Conservation (phyloP, 495 filamentous ascomycete species). For the Copromyces sp. region DNA sequence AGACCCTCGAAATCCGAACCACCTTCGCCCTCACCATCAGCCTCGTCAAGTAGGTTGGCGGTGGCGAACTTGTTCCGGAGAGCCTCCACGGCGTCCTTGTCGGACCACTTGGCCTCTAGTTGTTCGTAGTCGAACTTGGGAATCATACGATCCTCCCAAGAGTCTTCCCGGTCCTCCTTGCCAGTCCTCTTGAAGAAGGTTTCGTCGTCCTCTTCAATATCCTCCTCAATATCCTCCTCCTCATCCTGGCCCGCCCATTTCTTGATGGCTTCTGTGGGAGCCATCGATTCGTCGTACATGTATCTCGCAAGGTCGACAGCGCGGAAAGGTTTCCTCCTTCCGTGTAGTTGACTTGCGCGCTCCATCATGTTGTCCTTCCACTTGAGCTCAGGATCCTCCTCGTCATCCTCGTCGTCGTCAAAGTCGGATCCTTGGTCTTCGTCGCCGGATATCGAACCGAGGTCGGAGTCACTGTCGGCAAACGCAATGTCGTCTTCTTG, state of each 20-base stretch:
- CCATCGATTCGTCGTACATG: slow-evolving; percentile 78
- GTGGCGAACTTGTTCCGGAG: slow-evolving; percentile 66
- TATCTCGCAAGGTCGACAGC: slow-evolving; percentile 70
- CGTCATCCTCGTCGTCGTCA: slow-evolving; percentile 49
- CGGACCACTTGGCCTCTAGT: slow-evolving; percentile 75
- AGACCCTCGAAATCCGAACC: slow-evolving; percentile 35
- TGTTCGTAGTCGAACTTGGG: slow-evolving; percentile 71
- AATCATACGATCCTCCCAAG: slow-evolving; percentile 62
- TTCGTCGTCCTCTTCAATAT: slow-evolving; percentile 55
- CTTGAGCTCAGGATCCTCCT: slow-evolving; percentile 53
- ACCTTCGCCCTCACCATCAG: slow-evolving; percentile 37
- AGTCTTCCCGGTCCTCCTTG: slow-evolving; percentile 50
- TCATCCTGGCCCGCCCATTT: slow-evolving; percentile 75
- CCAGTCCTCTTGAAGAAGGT: slow-evolving; percentile 71
- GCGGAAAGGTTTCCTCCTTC: slow-evolving; percentile 56
- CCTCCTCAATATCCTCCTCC: slow-evolving; percentile 35
- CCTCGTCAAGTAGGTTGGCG: slow-evolving; percentile 45
- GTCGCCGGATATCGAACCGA: slow-evolving; percentile 79
- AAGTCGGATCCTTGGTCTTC: slow-evolving; percentile 42
- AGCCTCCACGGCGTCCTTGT: slow-evolving; percentile 63
- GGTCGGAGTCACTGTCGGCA: slow-evolving; percentile 90
- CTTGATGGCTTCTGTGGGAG: slow-evolving; percentile 61
- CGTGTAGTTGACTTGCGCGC: slow-evolving; percentile 62
- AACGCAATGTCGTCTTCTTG: slow-evolving; percentile 63
- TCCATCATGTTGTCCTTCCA: slow-evolving; percentile 86